phyloP scores from a whole-genome alignment of 768 basidiomycete species.

The Hygrophoropsis aurantiaca region DNA sequence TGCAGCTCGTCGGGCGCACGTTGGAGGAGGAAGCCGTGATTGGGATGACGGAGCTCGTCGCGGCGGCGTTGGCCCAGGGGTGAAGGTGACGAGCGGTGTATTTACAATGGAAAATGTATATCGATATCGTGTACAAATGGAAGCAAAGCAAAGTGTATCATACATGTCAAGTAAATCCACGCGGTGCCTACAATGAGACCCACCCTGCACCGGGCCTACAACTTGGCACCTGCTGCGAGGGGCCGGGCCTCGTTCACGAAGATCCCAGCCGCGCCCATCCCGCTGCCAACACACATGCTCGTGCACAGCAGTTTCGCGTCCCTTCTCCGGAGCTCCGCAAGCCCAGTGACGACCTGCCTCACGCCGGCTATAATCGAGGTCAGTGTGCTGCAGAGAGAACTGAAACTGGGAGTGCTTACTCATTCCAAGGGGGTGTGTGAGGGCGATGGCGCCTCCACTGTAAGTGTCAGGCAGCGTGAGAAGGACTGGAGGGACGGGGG shows the following conservation, averaged over 20 bases:
- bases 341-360: slow-evolving; percentile 86
- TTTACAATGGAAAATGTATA: background rate
- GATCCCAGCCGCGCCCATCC: slow-evolving; percentile 85
- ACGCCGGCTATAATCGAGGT: slow-evolving; percentile 60
- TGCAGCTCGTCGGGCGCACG: slow-evolving; percentile 70
- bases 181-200: no score
- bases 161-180: no score
- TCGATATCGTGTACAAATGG: background rate
- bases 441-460: slow-evolving; percentile 84
- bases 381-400: slow-evolving; percentile 9
- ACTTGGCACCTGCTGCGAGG: slow-evolving; percentile 21
- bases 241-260: slow-evolving; percentile 66
- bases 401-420: slow-evolving; percentile 44
- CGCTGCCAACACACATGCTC: slow-evolving; percentile 80
- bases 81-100: background rate
- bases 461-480: background rate
- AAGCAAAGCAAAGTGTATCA: no score
- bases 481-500: slow-evolving; percentile 1
- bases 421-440: slow-evolving; percentile 83
- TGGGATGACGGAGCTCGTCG: slow-evolving; percentile 66
- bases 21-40: slow-evolving; percentile 77
- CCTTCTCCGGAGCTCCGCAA: slow-evolving; percentile 74
- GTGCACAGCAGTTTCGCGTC: slow-evolving; percentile 75
- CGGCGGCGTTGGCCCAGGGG: slow-evolving; percentile 42
- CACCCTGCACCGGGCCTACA: no score